These are phyloP conservation scores for Anthracocystis walkeri DNA, from an alignment of 1,284 basidiomycete species.

Conservation along the genomic window DNA sequence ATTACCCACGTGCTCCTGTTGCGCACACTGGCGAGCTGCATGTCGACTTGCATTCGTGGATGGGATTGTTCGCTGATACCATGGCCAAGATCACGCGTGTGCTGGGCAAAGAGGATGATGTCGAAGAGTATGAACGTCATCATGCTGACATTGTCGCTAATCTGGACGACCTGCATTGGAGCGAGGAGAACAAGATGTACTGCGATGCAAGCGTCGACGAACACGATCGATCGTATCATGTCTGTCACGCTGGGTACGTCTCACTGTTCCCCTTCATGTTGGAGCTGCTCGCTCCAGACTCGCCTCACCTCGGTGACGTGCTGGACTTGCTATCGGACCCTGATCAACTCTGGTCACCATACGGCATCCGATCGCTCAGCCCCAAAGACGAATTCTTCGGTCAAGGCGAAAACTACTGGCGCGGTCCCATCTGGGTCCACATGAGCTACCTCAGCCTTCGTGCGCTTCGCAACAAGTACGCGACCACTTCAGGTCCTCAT, in stretches of 20 bases:
- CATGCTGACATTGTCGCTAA: conserved; percentile 84
- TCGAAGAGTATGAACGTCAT: conserved; percentile 79
- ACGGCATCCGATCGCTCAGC: conserved; percentile 87
- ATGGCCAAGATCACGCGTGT: conserved; percentile 61
- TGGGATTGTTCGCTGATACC: conserved; percentile 78
- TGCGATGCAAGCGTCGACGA: conserved; percentile 87
- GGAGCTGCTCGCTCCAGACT: conserved; percentile 75
- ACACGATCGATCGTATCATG: conserved; percentile 86
- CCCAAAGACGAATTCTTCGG: conserved; percentile 87
- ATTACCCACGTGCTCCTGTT: conserved; percentile 84
- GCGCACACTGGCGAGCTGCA: conserved; percentile 92
- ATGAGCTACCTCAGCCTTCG: conserved; percentile 91
- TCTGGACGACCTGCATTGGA: conserved; percentile 94
- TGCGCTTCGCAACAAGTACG: conserved; percentile 84
- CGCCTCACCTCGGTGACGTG: conserved; percentile 81
- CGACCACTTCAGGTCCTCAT: conserved; percentile 81
- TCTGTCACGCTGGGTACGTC: conserved; percentile 91
- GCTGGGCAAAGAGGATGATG: conserved; percentile 84
- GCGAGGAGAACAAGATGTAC: conserved; percentile 86
- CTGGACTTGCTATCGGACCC: conserved; percentile 84
- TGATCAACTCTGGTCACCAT: conserved; percentile 87
- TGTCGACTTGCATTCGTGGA: conserved; percentile 91
- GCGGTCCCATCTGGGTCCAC: conserved; percentile 93
- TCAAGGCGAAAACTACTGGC: conserved; percentile 94
- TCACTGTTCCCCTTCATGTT: conserved; percentile 92